Percentiles rank a stretch among this genome's conserved stretches.
Conservation (phyloP, 2,329 filamentous ascomycete species). For the Xylaria sp. region DNA sequence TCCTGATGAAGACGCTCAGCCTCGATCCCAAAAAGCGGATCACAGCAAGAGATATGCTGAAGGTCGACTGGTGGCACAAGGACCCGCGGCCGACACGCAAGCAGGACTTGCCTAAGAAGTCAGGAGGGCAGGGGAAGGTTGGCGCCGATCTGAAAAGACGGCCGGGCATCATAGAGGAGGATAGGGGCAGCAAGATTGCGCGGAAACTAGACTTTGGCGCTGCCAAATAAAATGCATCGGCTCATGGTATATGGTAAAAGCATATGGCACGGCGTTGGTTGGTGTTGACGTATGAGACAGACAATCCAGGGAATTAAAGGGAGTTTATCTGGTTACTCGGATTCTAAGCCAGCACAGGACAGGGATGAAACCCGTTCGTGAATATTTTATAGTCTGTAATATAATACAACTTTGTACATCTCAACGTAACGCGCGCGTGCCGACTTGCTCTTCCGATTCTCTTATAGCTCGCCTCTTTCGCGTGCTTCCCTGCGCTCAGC, state of each 20-base stretch:
- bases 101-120: constrained; percentile 82
- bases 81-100: constrained; percentile 86
- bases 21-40: constrained; percentile 89
- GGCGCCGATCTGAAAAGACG: constrained; percentile 83
- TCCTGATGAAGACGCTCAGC: constrained; percentile 84
- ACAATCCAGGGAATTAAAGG: constrained; percentile 1
- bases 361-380: constrained; percentile 9
- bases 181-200: constrained; percentile 78
- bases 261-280: constrained; percentile 39
- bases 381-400: constrained; percentile 36
- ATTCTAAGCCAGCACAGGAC: neutral
- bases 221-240: constrained; percentile 49
- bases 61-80: constrained; percentile 86
- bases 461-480: constrained; percentile 48
- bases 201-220: constrained; percentile 82
- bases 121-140: constrained; percentile 76
- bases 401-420: constrained; percentile 45
- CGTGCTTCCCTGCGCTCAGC: constrained; percentile 77
- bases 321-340: neutral
- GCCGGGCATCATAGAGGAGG: constrained; percentile 76
- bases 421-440: neutral
- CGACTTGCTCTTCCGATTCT: constrained; percentile 1
- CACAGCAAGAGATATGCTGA: constrained; percentile 79
- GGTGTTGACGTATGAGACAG: constrained; percentile 19
- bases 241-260: constrained; percentile 16